Base-by-base conservation (phyloP, 2,329 filamentous ascomycete species). In the Colletotrichum spinosum region DNA sequence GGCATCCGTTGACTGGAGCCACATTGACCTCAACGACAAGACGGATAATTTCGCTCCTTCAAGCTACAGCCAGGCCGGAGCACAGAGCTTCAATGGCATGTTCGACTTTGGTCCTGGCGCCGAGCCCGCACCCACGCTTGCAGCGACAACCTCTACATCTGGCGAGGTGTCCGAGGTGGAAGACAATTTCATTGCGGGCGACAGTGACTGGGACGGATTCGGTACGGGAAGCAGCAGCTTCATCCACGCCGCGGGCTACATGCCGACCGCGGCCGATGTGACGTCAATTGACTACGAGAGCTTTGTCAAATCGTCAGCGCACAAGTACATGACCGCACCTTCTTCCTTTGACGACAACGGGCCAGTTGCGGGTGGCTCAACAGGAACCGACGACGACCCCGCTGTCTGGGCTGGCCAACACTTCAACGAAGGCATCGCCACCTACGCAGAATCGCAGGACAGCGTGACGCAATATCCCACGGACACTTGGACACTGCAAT, bases 131-230 rank as follows among this genome's bases (percentile, higher is more conserved):
- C 81, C 83, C 54, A 79, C 84, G 53, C 74, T 90, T 71, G 84
- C 86, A 67, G 81, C 86, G 72, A 82, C 81, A 55, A 86, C 85
- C 1, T 88, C 87, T 9, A 90, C 87, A 8, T 91, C 88, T 11
- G 88, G 88, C 41, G 88, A 91, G 66, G 88, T 90, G 8, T 90
- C 88, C 9, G 88, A 90, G 73, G 87, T 87, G 6, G 89, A 90
- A 67, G 88, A 90, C 69, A 76, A 85, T 65, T 76, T 83, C 55
- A 79, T 78, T 55, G 78, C 81, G 68, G 79, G 81, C 68, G 78
- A 79, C 39, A 84, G 84, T 67, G 80, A 83, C 52, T 84, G 84
- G 67, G 78, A 80, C 34, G 72, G 83, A 61, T 81, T 82, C 55
- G 83, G 80, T 62, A 77, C 80, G 17, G 76, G 83, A 58, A 83